Evolutionary conservation across 768 basidiomycete genomes (phyloP).

Genomic region (Agaricus blazei): DNA sequence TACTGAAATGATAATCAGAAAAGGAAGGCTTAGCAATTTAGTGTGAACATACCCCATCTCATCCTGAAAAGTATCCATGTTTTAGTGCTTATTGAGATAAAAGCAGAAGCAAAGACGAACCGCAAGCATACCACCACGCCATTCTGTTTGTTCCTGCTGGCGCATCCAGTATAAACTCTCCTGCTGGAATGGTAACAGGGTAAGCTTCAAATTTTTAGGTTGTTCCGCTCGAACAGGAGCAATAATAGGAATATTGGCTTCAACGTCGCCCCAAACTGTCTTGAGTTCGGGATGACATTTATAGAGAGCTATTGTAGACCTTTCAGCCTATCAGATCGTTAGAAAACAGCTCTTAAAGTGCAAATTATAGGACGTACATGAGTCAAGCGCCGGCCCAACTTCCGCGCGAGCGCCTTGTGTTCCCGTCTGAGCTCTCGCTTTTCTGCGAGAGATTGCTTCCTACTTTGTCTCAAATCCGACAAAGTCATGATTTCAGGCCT

Average conservation of each 20-base stretch:
- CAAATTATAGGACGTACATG: slow-evolving; percentile 36
- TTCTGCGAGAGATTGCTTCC: slow-evolving; percentile 16
- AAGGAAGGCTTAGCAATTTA: not conserved
- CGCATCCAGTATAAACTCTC: slow-evolving; percentile 97
- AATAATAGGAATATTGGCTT: slow-evolving; percentile 53
- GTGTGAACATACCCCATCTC: slow-evolving; percentile 75
- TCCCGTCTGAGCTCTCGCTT: slow-evolving; percentile 34
- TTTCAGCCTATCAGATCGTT: slow-evolving; percentile 56
- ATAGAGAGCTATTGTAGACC: slow-evolving; percentile 53
- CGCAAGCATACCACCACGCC: slow-evolving; percentile 91
- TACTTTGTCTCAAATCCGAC: slow-evolving; percentile 21
- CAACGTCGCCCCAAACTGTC: slow-evolving; percentile 86
- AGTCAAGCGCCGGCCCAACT: slow-evolving; percentile 73
- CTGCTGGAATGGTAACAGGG: slow-evolving; percentile 88
- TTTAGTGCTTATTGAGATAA: not conserved
- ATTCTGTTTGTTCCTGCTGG: slow-evolving; percentile 81
- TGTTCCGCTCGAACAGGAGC: slow-evolving; percentile 71
- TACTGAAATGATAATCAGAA: slow-evolving; percentile 35
- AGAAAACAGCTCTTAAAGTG: slow-evolving; percentile 4
- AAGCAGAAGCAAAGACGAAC: slow-evolving; percentile 37
- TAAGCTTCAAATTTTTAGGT: slow-evolving; percentile 78
- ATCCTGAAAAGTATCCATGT: slow-evolving; percentile 42
- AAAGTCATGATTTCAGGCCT: slow-evolving; percentile 28
- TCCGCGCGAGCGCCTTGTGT: slow-evolving; percentile 41
- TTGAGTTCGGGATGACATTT: slow-evolving; percentile 75